Evolutionary conservation across 768 basidiomycete genomes (phyloP), one percentile per base, ranked within the genome.

Genomic region (Albatrellus ellisii): DNA sequence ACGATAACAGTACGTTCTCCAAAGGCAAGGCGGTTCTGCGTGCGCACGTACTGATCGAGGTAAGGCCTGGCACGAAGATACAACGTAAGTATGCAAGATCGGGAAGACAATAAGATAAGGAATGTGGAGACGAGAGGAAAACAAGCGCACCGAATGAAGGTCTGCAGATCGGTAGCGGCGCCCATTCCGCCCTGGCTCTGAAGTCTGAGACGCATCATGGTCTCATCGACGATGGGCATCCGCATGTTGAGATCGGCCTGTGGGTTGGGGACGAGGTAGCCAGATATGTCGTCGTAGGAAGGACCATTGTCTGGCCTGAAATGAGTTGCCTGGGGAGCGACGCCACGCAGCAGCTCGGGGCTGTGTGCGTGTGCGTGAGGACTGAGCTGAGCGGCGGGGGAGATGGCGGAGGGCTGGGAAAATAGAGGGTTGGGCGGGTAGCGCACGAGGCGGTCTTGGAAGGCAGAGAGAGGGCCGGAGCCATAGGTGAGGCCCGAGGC

Each of bases 1-100:
- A 98, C 84, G 46, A 97, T 84, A 46, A 98, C 76, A 4, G 90
- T 89, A 36, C 90, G 77, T 59, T 97, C 94, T 39, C 94, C 94
- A 52, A 83, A 83, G 1, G 83, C 84, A 35, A 95, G 72, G 24
- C 91, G 74, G 57, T 94, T 94, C 28, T 76, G 69, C 17, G 90
- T 75, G 26, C 79, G 73, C 39, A 91, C 74, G 57, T 90, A 97
- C 52, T 85, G 81, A 46, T 88, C 84, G 49, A 90, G 65, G 60
- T 77, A 86, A 9, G 86, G 86, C 20, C 82, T 85, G 48, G 35
- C 53, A 59, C 43, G 18, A n/a, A 35, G 28, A 18, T 22, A 41
- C 33, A 39, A 43, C 41, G 45, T 50, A 29, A 48, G 36, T 29
- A 26, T 25, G 4, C 20, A 21, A 6, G 11, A 21, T 29, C 24